Evolutionary conservation across 192 early-diverging fungal species (phyloP).

Genomic region (Jimgerdemannia flammicorona): DNA sequence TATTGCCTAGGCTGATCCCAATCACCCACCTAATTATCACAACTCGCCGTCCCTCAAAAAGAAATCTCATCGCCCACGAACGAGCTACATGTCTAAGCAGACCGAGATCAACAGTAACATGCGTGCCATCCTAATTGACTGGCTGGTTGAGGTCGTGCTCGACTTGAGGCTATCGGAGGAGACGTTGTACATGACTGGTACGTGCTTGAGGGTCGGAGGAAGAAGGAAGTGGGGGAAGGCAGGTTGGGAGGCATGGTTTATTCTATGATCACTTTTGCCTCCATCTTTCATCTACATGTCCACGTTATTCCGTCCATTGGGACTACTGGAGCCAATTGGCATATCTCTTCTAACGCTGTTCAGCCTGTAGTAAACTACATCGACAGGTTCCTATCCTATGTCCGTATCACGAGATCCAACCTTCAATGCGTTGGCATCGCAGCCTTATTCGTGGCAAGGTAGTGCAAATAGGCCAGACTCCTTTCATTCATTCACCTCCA

Average conservation of each 20-base stretch:
- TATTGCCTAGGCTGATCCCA: no score
- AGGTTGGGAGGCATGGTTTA: no score
- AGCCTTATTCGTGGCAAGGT: background rate
- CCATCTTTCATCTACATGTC: no score
- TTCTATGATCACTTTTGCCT: no score
- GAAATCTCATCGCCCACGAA: background rate
- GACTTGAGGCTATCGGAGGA: conserved; percentile 10
- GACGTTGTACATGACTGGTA: background rate
- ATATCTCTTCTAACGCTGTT: background rate
- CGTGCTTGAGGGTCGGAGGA: background rate
- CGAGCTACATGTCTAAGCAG: conserved; percentile 18
- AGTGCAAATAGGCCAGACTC: background rate
- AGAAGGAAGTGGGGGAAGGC: no score
- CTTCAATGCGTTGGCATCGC: background rate
- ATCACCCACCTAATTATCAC: no score
- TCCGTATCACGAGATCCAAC: background rate
- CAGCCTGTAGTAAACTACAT: background rate
- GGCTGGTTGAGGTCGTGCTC: conserved; percentile 47
- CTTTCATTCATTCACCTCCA: background rate
- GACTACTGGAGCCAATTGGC: no score
- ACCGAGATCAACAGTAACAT: conserved; percentile 39
- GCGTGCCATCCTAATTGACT: conserved; percentile 52
- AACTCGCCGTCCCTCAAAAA: background rate
- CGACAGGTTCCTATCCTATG: background rate
- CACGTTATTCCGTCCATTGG: no score